phyloP scores from a whole-genome alignment of 1,284 basidiomycete genomes.

The Leucoagaricus sp. region DNA sequence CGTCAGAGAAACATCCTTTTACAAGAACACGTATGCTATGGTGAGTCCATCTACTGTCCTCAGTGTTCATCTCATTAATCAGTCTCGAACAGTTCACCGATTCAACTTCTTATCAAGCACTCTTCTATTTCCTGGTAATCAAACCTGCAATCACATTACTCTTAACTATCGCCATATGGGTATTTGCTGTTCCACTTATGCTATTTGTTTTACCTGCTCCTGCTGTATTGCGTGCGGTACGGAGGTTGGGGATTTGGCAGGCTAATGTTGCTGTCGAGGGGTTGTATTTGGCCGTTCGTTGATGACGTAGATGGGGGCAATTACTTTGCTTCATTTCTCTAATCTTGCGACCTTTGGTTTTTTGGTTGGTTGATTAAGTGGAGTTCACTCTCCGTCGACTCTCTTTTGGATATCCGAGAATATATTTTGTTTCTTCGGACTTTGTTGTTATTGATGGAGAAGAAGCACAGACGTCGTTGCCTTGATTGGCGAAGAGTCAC shows the following conservation, averaged over 20 bases:
- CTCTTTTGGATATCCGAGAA: not conserved
- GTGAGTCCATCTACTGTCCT: conserved; percentile 37
- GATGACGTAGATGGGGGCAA: too few species aligned
- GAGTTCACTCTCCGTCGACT: too few species aligned
- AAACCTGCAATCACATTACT: conserved; percentile 78
- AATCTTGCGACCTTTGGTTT: too few species aligned
- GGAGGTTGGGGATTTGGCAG: conserved; percentile 75
- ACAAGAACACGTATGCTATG: conserved; percentile 79
- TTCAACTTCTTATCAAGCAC: conserved; percentile 74
- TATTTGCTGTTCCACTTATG: conserved; percentile 58
- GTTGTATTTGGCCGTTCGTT: too few species aligned
- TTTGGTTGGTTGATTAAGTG: too few species aligned
- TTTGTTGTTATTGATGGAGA: not conserved
- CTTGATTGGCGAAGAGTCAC: not conserved
- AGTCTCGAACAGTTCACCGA: conserved; percentile 62
- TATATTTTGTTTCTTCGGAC: not conserved
- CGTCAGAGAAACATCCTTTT: conserved; percentile 63
- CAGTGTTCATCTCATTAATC: not conserved
- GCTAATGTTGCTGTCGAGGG: conserved; percentile 79
- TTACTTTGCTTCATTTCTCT: too few species aligned
- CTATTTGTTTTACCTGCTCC: conserved; percentile 66
- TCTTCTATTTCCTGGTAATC: conserved; percentile 84
- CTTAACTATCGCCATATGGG: conserved; percentile 53
- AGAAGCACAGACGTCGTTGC: not conserved
- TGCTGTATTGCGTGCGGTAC: conserved; percentile 59